Evolutionary conservation across 306 rosid genomes (phyloP).

Genomic region (Ormosia semicastrata): DNA sequence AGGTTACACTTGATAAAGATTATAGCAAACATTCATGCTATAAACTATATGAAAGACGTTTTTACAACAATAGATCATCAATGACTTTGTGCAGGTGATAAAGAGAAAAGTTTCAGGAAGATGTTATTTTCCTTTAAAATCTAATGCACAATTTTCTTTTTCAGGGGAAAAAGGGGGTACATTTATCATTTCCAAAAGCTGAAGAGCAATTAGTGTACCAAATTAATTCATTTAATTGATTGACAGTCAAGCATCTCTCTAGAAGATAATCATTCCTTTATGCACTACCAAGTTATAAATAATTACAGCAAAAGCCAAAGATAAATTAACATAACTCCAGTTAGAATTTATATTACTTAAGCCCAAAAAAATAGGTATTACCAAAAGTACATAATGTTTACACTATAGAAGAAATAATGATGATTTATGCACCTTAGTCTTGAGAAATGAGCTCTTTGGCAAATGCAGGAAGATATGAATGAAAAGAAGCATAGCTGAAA

Average conservation of each 20-base stretch:
- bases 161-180: background rate
- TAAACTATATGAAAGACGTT: background rate
- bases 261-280: constrained; percentile 7
- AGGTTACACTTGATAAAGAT: background rate
- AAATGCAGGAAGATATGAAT: constrained; percentile 11
- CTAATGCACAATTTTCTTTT: background rate
- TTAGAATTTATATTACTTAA: constrained; percentile 8
- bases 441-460: background rate
- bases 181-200: constrained; percentile 2
- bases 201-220: background rate
- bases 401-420: constrained; percentile 1
- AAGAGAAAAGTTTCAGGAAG: background rate
- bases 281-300: background rate
- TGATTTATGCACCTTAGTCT: background rate
- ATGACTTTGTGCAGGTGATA: background rate
- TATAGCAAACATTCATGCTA: background rate
- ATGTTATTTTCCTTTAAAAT: background rate
- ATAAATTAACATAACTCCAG: background rate
- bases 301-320: background rate
- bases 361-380: background rate
- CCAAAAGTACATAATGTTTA: background rate
- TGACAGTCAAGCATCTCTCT: background rate
- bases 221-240: constrained; percentile 5
- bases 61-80: background rate
- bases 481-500: constrained; percentile 12